These are phyloP conservation scores for Phaeophleospora eucalypticola DNA, from an alignment of 2,329 filamentous ascomycete species.

Conservation along the genomic window DNA sequence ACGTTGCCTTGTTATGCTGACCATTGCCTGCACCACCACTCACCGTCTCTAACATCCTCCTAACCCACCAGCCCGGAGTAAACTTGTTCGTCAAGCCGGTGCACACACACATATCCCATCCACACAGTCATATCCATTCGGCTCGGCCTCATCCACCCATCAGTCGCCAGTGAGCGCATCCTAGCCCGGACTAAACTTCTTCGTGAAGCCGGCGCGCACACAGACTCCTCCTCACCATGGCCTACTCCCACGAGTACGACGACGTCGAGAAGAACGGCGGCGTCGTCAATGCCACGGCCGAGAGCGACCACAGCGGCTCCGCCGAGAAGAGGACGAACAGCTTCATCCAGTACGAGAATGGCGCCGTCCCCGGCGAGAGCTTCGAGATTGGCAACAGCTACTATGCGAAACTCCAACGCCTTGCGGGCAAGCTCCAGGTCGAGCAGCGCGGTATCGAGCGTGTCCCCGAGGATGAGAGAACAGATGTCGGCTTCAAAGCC, in stretches of 20 bases:
- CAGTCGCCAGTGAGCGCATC: background rate
- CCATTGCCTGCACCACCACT: background rate
- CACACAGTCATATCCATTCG: background rate
- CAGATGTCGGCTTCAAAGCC: constrained; percentile 50
- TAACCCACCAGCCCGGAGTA: constrained; percentile 11
- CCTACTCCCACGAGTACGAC: constrained; percentile 4
- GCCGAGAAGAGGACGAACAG: constrained; percentile 10
- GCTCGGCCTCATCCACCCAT: background rate
- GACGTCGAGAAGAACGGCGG: constrained; percentile 21
- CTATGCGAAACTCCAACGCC: constrained; percentile 58
- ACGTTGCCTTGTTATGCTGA: background rate
- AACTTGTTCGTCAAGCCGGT: constrained; percentile 22
- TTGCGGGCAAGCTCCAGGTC: constrained; percentile 62
- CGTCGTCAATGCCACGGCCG: constrained; percentile 6
- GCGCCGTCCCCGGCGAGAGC: constrained; percentile 55
- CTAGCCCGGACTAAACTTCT: constrained; percentile 3
- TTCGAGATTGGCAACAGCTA: constrained; percentile 54
- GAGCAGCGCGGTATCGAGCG: constrained; percentile 74
- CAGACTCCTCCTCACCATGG: no score
- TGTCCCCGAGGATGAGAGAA: constrained; percentile 66
- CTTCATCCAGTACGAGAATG: constrained; percentile 33
- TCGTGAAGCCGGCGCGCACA: constrained; percentile 3
- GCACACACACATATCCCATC: background rate
- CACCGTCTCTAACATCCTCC: background rate
- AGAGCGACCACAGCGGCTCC: constrained; percentile 6